Evolutionary conservation across 352 stramenopile species (phyloP).

Genomic region (Thalassiosira hispida): DNA sequence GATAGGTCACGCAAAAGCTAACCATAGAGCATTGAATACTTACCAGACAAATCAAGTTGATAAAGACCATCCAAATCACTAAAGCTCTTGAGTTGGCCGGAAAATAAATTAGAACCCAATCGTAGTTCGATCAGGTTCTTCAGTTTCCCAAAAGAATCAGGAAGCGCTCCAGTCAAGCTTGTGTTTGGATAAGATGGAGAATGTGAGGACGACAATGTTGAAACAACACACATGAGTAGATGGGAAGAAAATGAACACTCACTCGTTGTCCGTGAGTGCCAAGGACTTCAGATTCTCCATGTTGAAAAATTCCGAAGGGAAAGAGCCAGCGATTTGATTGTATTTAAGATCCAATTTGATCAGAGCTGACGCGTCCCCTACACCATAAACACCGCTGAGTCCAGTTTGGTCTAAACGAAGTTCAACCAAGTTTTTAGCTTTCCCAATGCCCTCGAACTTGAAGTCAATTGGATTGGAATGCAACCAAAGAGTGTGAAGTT

Average conservation of each 20-base stretch:
- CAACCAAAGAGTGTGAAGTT: slow-evolving; percentile 79
- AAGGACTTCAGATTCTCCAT: slow-evolving; percentile 72
- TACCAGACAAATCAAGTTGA: slow-evolving; percentile 59
- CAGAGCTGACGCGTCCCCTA: slow-evolving; percentile 60
- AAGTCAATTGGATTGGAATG: slow-evolving; percentile 82
- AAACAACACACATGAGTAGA: slow-evolving; percentile 6
- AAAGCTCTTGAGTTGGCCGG: slow-evolving; percentile 63
- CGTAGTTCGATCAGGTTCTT: slow-evolving; percentile 49
- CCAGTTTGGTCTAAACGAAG: slow-evolving; percentile 81
- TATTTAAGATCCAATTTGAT: slow-evolving; percentile 77
- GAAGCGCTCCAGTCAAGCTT: slow-evolving; percentile 51
- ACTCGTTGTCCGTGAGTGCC: slow-evolving; percentile 66
- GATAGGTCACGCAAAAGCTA: neutral
- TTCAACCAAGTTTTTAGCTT: slow-evolving; percentile 73
- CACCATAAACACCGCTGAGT: slow-evolving; percentile 66
- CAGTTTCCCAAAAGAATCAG: slow-evolving; percentile 38
- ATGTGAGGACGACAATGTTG: neutral
- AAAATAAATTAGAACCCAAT: slow-evolving; percentile 71
- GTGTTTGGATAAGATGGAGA: neutral
- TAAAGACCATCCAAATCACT: slow-evolving; percentile 38
- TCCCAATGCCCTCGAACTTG: slow-evolving; percentile 81
- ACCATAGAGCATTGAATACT: slow-evolving; percentile 1
- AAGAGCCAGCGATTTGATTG: slow-evolving; percentile 64
- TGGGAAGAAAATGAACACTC: slow-evolving; percentile 8
- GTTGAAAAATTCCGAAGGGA: slow-evolving; percentile 60